Conservation (phyloP, 176 grass and related monocot species). For the Oryza glumipatula region DNA sequence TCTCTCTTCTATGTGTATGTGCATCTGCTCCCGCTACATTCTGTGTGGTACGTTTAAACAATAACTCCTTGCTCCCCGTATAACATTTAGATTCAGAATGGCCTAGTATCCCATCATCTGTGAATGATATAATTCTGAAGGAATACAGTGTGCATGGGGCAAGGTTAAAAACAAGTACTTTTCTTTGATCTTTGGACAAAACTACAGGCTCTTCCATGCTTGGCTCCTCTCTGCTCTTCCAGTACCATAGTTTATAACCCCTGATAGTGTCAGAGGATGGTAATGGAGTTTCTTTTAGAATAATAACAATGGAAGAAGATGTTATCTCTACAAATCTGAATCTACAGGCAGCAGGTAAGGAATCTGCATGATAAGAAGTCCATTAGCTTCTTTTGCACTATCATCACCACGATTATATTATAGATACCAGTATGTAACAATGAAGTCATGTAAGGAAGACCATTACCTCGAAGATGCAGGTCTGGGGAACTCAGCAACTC, state of each 20-base stretch:
- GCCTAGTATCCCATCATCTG: constrained; percentile 73
- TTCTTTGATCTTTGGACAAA: constrained; percentile 79
- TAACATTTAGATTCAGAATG: constrained; percentile 96
- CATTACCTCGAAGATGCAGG: constrained; percentile 67
- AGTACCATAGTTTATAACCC: constrained; percentile 96
- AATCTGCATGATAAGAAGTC: constrained; percentile 71
- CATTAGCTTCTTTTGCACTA: constrained; percentile 18
- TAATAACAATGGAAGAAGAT: constrained; percentile 73
- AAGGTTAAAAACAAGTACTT: constrained; percentile 78
- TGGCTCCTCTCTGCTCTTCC: constrained; percentile 73
- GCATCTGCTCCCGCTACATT: constrained; percentile 41
- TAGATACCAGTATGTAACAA: constrained; percentile 3
- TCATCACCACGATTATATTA: constrained; percentile 24
- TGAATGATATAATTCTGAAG: constrained; percentile 92
- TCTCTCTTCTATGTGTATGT: constrained; percentile 51
- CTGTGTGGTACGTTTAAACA: constrained; percentile 42
- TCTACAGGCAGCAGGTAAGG: constrained; percentile 84
- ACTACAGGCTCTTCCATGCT: constrained; percentile 60
- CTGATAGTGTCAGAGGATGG: constrained; percentile 54
- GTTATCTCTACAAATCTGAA: constrained; percentile 85
- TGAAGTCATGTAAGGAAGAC: constrained; percentile 17
- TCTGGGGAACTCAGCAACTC: constrained; percentile 66
- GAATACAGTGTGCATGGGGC: constrained; percentile 92
- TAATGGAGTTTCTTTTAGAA: constrained; percentile 69
- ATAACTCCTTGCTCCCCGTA: constrained; percentile 79